Conservation (phyloP, 192 early-diverging fungal species). For the Geosiphon pyriformis region DNA sequence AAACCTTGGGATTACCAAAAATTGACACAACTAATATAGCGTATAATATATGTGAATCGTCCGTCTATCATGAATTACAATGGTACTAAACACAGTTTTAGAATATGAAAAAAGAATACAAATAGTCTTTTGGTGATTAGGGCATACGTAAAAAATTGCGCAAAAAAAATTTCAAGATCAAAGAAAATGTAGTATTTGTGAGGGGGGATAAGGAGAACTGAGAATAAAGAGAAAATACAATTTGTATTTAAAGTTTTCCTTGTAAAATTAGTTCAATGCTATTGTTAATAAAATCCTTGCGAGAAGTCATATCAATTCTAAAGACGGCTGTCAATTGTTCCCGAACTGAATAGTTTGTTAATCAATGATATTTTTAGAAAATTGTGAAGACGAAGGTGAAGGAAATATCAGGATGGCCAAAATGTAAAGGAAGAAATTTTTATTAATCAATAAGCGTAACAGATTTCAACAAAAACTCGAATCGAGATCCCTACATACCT, state of each 20-base stretch:
- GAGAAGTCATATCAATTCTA: conserved; percentile 73
- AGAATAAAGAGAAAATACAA: too few species aligned
- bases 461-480: not conserved
- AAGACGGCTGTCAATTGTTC: conserved; percentile 76
- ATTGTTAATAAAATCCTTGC: conserved; percentile 84
- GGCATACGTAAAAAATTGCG: too few species aligned
- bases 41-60: too few species aligned
- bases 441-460: not conserved
- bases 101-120: too few species aligned
- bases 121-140: too few species aligned
- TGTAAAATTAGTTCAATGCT: conserved; percentile 68
- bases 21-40: too few species aligned
- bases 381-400: not conserved
- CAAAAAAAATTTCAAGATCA: too few species aligned
- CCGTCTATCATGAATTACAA: too few species aligned
- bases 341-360: conserved; percentile 81
- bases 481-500: conserved; percentile 40
- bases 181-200: too few species aligned
- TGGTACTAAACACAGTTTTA: too few species aligned
- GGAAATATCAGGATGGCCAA: not conserved
- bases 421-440: not conserved
- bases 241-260: conserved; percentile 37
- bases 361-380: not conserved
- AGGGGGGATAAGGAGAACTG: too few species aligned
- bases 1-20: too few species aligned